phyloP scores from a whole-genome alignment of 202 grass and related monocot genomes.

The Panicum virgatum region DNA sequence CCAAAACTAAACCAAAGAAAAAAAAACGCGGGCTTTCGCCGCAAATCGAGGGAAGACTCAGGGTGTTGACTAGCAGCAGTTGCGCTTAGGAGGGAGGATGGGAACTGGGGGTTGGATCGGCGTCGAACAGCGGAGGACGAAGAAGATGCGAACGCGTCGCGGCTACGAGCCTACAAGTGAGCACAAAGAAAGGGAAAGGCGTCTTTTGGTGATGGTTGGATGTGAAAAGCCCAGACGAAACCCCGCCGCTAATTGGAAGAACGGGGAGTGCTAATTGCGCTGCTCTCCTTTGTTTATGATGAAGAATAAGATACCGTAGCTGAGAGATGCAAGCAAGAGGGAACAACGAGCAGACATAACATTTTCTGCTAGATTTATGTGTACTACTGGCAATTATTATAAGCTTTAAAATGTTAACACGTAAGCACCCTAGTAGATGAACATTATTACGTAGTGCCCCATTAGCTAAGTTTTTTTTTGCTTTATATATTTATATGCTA shows the following conservation, averaged over 20 bases:
- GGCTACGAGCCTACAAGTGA: constrained; percentile 33
- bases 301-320: not conserved
- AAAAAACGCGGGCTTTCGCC: not conserved
- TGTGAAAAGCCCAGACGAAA: constrained; percentile 47
- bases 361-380: not conserved
- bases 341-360: not conserved
- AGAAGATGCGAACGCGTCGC: not conserved
- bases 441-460: not conserved
- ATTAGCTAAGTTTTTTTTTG: not conserved
- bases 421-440: not conserved
- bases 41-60: not conserved
- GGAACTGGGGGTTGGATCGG: constrained; percentile 17
- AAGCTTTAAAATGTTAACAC: not conserved
- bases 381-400: not conserved
- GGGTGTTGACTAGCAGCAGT: constrained; percentile 5
- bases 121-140: not conserved
- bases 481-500: not conserved
- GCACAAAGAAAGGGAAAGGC: constrained; percentile 14
- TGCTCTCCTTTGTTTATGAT: not conserved
- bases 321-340: not conserved
- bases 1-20: not conserved
- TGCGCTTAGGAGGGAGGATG: not conserved
- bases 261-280: not conserved
- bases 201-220: constrained; percentile 38
- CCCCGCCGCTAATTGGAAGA: constrained; percentile 33